phyloP scores from a whole-genome alignment of 2,329 filamentous ascomycete genomes.

The Fusarium mundagurra region DNA sequence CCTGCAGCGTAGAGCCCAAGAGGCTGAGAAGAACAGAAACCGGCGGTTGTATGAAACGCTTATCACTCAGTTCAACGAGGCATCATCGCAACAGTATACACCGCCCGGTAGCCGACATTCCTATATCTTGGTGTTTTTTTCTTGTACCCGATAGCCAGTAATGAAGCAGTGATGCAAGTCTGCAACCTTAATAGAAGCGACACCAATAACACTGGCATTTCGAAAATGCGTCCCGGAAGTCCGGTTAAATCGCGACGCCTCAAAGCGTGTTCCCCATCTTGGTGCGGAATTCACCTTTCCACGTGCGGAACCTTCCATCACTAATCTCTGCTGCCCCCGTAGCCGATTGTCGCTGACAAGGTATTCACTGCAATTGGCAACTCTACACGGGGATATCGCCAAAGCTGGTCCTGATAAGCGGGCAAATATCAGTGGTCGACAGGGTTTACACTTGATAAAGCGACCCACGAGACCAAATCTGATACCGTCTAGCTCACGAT shows the following conservation, averaged over 20 bases:
- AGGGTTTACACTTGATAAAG: background rate
- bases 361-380: background rate
- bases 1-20: background rate
- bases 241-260: background rate
- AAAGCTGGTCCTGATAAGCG: background rate
- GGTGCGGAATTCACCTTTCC: background rate
- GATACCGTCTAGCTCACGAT: background rate
- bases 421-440: background rate
- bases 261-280: background rate
- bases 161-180: background rate
- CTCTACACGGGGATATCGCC: background rate
- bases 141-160: background rate
- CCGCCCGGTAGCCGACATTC: background rate
- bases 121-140: no score
- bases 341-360: background rate
- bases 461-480: background rate
- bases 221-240: background rate
- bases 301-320: background rate
- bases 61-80: no score
- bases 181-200: background rate
- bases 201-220: no score
- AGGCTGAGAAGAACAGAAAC: background rate
- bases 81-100: background rate
- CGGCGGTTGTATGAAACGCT: background rate
- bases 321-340: background rate